These are phyloP conservation scores for Leucosporidium yakuticum DNA, from an alignment of 768 basidiomycete species.

Conservation along the genomic window DNA sequence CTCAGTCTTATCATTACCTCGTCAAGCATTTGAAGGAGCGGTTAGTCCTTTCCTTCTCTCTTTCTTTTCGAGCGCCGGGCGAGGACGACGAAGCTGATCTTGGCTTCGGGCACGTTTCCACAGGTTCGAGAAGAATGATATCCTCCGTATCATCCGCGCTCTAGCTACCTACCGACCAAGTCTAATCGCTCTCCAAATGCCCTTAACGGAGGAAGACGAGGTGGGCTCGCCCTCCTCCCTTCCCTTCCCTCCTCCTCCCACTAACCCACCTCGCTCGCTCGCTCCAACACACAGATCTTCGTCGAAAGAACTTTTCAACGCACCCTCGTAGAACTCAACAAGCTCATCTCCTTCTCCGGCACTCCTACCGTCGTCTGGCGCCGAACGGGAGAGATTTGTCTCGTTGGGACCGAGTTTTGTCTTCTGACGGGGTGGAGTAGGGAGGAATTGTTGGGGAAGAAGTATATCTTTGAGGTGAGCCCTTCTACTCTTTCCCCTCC, in stretches of 20 bases:
- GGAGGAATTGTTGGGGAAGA: constrained; percentile 66
- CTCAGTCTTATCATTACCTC: constrained; percentile 90
- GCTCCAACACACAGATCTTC: constrained; percentile 47
- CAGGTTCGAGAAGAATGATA: constrained; percentile 95
- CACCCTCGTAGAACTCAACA: constrained; percentile 87
- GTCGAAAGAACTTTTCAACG: constrained; percentile 94
- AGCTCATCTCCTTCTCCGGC: constrained; percentile 91
- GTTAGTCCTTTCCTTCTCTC: constrained; percentile 47
- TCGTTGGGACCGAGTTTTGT: constrained; percentile 93
- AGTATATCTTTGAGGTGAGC: constrained; percentile 52
- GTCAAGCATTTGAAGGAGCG: constrained; percentile 79
- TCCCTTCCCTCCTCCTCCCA: neutral
- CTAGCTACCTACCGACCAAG: constrained; percentile 94
- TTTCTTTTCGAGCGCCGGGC: neutral
- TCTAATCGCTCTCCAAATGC: constrained; percentile 96
- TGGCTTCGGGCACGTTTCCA: constrained; percentile 24
- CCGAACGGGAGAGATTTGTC: constrained; percentile 93
- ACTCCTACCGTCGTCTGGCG: constrained; percentile 98
- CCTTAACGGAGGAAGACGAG: constrained; percentile 90
- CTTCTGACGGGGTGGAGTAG: constrained; percentile 85
- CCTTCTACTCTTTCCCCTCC: too few relatives aligned
- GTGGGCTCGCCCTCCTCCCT: constrained; percentile 43
- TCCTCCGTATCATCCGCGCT: constrained; percentile 85
- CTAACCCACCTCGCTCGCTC: too few relatives aligned
- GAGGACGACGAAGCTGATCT: neutral